phyloP scores from a whole-genome alignment of 1,284 basidiomycete species.

The Naganishia sp. region DNA sequence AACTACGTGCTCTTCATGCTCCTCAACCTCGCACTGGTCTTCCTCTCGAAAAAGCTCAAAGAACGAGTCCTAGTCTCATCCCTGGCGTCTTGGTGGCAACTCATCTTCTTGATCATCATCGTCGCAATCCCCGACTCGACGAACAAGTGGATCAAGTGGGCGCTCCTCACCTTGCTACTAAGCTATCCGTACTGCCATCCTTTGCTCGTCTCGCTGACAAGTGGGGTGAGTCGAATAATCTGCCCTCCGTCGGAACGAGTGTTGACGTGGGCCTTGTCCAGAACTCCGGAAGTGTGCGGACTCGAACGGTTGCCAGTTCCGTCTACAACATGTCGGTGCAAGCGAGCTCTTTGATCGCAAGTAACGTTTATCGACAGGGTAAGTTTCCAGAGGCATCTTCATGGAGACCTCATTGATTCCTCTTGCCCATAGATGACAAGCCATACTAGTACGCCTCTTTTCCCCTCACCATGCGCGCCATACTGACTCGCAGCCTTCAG shows the following conservation, averaged over 20 bases:
- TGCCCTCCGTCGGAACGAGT: neutral
- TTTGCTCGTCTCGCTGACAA: conserved; percentile 40
- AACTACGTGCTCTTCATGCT: conserved; percentile 44
- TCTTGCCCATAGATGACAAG: conserved; percentile 26
- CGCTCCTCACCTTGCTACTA: conserved; percentile 35
- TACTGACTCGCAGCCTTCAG: conserved; percentile 7
- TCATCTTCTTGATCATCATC: conserved; percentile 42
- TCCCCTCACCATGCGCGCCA: neutral
- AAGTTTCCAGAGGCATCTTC: conserved; percentile 20
- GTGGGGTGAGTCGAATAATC: conserved; percentile 14
- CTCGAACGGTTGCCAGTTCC: conserved; percentile 43
- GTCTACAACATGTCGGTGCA: conserved; percentile 50
- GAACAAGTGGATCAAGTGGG: conserved; percentile 36
- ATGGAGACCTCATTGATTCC: neutral
- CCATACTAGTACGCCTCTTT: conserved; percentile 25
- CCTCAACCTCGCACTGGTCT: conserved; percentile 42
- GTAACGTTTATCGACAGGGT: conserved; percentile 45
- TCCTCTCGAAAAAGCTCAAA: conserved; percentile 39
- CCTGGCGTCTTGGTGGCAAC: conserved; percentile 39
- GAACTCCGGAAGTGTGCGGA: conserved; percentile 47
- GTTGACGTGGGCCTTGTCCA: neutral
- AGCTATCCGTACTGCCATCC: conserved; percentile 40
- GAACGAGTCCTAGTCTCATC: conserved; percentile 38
- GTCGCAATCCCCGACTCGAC: conserved; percentile 36
- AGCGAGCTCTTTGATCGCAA: conserved; percentile 39